Conservation (phyloP, 768 basidiomycete species). For the Clavaria fumosa region DNA sequence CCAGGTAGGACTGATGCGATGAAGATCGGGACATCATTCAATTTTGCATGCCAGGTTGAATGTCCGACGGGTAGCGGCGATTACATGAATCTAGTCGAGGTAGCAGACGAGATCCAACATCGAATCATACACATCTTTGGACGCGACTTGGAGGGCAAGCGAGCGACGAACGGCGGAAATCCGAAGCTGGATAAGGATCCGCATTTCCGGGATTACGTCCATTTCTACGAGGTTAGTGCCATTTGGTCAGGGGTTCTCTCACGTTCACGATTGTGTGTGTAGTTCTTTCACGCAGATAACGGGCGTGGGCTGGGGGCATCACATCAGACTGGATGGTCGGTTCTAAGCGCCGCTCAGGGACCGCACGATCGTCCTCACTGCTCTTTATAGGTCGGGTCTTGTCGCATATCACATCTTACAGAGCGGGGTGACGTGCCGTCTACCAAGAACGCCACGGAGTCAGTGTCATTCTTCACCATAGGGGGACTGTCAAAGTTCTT, state of each 20-base stretch:
- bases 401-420: constrained; percentile 88
- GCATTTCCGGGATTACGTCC: constrained; percentile 92
- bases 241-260: too few relatives aligned
- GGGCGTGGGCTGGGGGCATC: constrained; percentile 92
- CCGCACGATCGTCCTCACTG: too few relatives aligned
- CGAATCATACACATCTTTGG: constrained; percentile 98
- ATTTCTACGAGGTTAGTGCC: constrained; percentile 74
- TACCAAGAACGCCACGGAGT: constrained; percentile 93
- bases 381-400: constrained; percentile 61
- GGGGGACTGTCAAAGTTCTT: too few relatives aligned
- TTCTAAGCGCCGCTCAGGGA: too few relatives aligned
- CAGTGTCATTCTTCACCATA: constrained; percentile 17
- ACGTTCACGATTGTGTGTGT: neutral
- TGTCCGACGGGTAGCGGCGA: constrained; percentile 97
- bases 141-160: constrained; percentile 71
- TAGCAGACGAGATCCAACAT: constrained; percentile 97
- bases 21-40: too few relatives aligned
- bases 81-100: constrained; percentile 86
- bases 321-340: constrained; percentile 94
- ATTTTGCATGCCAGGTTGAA: constrained; percentile 43
- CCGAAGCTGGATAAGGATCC: constrained; percentile 80
- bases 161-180: constrained; percentile 88
- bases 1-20: constrained; percentile 39
- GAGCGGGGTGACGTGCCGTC: constrained; percentile 73
- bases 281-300: constrained; percentile 93